Evolutionary conservation across 495 filamentous ascomycete species (phyloP).

Genomic region (Penicillium verhagenii): DNA sequence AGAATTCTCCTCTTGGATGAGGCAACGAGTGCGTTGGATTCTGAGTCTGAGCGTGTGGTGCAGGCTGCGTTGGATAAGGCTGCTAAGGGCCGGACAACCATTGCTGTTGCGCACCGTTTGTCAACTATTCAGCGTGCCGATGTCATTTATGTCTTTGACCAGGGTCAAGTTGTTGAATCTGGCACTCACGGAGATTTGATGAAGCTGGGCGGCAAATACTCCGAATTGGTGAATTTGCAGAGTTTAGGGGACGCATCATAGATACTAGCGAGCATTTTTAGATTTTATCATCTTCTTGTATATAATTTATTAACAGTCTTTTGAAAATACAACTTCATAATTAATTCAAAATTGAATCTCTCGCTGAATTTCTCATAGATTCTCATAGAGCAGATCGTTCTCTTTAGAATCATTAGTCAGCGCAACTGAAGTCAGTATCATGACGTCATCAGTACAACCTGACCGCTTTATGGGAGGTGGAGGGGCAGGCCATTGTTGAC

Average conservation of each 20-base stretch:
- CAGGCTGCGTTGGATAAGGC: not conserved
- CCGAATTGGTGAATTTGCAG: conserved; percentile 2
- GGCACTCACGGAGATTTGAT: conserved; percentile 5
- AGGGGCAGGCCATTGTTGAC: not conserved
- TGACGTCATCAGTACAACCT: not conserved
- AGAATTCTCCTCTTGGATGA: conserved; percentile 46
- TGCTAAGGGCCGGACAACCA: not conserved
- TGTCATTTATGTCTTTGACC: conserved; percentile 5
- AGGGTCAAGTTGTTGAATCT: not conserved
- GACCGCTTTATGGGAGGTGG: not conserved
- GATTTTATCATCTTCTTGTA: not conserved
- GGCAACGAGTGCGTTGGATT: conserved; percentile 1
- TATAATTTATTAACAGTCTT: not conserved
- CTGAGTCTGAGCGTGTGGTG: conserved; percentile 1
- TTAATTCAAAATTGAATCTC: too few relatives aligned
- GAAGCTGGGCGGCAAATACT: not conserved
- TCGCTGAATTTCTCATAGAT: too few relatives aligned
- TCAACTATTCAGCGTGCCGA: conserved; percentile 1
- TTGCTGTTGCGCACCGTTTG: conserved; percentile 5
- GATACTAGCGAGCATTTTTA: not conserved
- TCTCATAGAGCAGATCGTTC: too few relatives aligned
- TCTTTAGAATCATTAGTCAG: too few relatives aligned
- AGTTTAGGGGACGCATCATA: not conserved
- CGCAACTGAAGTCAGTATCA: not conserved
- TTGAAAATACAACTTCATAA: not conserved